Percentiles rank a stretch among this genome's conserved stretches.
Conservation (phyloP, 305 asterid genomes). For the Striga hermonthica region DNA sequence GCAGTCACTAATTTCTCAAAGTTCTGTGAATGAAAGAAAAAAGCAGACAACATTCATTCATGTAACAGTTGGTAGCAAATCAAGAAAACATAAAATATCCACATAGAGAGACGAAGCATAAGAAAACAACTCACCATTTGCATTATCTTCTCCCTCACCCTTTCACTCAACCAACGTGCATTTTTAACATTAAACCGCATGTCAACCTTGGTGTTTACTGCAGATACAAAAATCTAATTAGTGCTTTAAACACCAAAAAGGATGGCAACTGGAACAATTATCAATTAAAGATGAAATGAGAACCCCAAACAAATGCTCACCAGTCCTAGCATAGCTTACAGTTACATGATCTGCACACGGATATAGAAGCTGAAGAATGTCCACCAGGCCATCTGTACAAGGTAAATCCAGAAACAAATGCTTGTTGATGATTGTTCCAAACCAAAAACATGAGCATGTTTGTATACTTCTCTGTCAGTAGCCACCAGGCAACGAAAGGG, state of each 20-base stretch:
- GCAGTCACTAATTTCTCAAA: neutral
- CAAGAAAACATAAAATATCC: neutral
- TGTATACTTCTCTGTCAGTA: neutral
- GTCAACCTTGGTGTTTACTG: conserved; percentile 96
- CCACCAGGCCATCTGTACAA: conserved; percentile 3
- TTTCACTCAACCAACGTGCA: conserved; percentile 80
- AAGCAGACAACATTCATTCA: neutral
- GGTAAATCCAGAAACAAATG: conserved; percentile 13
- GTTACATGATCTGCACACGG: conserved; percentile 66
- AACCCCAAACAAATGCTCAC: conserved; percentile 66
- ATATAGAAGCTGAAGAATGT: conserved; percentile 27
- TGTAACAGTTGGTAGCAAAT: neutral
- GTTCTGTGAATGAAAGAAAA: no score
- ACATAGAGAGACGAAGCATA: conserved; percentile 8
- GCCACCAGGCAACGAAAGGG: neutral
- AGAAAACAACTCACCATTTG: conserved; percentile 56
- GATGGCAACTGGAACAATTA: conserved; percentile 1
- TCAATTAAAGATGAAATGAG: conserved; percentile 18
- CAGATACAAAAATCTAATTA: conserved; percentile 27
- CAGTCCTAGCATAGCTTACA: conserved; percentile 81
- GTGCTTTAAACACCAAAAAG: conserved; percentile 19
- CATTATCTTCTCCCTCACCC: conserved; percentile 74
- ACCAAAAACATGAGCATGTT: neutral
- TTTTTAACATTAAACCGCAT: conserved; percentile 88
- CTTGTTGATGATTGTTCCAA: neutral